Base-by-base conservation (phyloP, 106 monocot genomes). In the Platanthera guangdongensis region DNA sequence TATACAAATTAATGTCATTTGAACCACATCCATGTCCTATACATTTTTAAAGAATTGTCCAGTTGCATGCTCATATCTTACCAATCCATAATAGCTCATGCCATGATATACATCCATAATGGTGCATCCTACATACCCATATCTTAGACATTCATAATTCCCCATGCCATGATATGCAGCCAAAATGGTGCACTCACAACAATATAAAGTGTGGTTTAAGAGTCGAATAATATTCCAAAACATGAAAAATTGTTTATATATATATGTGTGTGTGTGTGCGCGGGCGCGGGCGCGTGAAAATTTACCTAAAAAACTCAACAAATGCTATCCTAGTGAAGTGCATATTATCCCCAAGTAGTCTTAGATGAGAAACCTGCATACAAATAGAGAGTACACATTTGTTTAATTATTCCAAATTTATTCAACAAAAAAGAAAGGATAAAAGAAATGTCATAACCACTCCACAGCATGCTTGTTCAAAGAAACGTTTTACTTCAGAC, bases 1-100 rank as follows among this genome's bases (percentile, higher is more conserved):
- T 53, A 10, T 14, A 53, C 5, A 51, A n/a, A 71, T 18, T 47
- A 50, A 79, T 85, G 92, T 92, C 89, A 53, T 92, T 83, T 4
- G 92, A 92, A 75, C 87, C 86, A 72, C 75, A 39, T 78, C 88
- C 88, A 19, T 92, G 75, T 47, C 79, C 9, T 75, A 80, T 73
- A 12, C 95, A 92, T 57, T 89, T 95, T 73, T 83, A 86, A 19
- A 68, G 86, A 32, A 95, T 84, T 72, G 95, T n/a, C 69, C 4
- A 74, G 85, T 81, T 46, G 95, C 95, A 78, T 86, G 81, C 30
- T 89, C 92, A 45, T 87, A 92, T 95, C 86, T 60, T 15, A 78
- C 47, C 16, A 0, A 53, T 9, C 9, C 12, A 53, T 10, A 53
- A 14, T 10, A 53, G 53, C 53, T 53, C 9, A 53, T 10, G 53